phyloP scores from a whole-genome alignment of 352 stramenopile genomes.

The Pythium apleroticum region DNA sequence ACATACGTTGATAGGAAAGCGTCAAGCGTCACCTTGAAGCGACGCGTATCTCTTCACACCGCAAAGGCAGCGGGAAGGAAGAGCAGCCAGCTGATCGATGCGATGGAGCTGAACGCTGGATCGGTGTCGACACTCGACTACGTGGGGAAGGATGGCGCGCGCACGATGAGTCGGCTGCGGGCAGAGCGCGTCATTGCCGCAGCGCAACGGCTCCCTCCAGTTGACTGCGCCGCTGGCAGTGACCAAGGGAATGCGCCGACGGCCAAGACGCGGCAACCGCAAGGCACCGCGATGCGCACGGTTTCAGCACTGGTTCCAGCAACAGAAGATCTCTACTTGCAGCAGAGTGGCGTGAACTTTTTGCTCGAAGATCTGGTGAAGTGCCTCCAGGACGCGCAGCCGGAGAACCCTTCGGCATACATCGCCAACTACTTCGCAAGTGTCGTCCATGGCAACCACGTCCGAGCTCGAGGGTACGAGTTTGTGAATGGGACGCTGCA shows the following conservation, averaged over 20 bases:
- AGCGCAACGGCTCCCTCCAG: conserved; percentile 36
- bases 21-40: conserved; percentile 24
- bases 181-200: conserved; percentile 44
- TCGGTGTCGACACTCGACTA: not conserved
- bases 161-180: conserved; percentile 39
- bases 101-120: not conserved
- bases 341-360: conserved; percentile 55
- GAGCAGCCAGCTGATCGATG: not conserved
- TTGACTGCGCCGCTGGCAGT: not conserved
- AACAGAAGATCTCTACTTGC: conserved; percentile 46
- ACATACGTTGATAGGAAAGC: conserved; percentile 1
- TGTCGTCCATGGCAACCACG: conserved; percentile 36
- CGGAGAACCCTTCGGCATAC: conserved; percentile 40
- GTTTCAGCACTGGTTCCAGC: conserved; percentile 19
- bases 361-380: conserved; percentile 57
- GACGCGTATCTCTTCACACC: conserved; percentile 23
- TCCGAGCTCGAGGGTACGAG: conserved; percentile 45
- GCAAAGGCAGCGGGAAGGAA: conserved; percentile 4
- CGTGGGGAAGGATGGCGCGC: not conserved
- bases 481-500: conserved; percentile 55
- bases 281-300: conserved; percentile 7
- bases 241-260: not conserved
- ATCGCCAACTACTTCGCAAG: conserved; percentile 46
- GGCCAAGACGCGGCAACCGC: not conserved
- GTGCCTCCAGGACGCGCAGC: conserved; percentile 44